phyloP scores from a whole-genome alignment of 169 alveolate species.

The Theileria equi region DNA sequence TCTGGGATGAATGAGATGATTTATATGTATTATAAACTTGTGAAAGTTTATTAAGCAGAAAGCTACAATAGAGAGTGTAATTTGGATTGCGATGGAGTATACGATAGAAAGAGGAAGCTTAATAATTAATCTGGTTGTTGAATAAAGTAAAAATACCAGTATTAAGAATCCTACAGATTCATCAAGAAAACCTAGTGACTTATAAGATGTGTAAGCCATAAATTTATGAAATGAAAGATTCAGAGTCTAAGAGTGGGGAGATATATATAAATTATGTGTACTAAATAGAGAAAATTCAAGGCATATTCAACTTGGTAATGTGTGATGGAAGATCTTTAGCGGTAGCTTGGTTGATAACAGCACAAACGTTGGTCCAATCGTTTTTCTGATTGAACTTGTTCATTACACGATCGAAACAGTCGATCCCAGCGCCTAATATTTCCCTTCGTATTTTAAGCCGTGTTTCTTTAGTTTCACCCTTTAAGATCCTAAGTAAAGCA shows the following conservation, averaged over 20 bases:
- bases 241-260: constrained; percentile 6
- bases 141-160: constrained; percentile 16
- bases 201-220: constrained; percentile 5
- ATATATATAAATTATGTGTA: constrained; percentile 9
- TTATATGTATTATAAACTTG: background rate
- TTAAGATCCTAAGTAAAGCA: constrained; percentile 34
- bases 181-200: constrained; percentile 7
- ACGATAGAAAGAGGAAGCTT: constrained; percentile 35
- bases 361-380: constrained; percentile 59
- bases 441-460: constrained; percentile 47
- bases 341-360: constrained; percentile 43
- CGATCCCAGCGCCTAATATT: constrained; percentile 33
- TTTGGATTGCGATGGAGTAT: constrained; percentile 41
- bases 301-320: background rate
- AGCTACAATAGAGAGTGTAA: constrained; percentile 22
- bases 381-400: background rate
- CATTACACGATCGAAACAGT: constrained; percentile 31
- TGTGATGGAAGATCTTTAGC: constrained; percentile 33
- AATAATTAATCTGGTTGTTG: constrained; percentile 42
- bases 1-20: background rate
- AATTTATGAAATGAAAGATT: background rate
- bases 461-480: constrained; percentile 52
- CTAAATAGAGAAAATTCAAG: background rate
- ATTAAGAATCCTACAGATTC: constrained; percentile 11
- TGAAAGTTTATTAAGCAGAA: constrained; percentile 29